phyloP scores from a whole-genome alignment of 176 grass and related monocot genomes.

The Musa beccarii region DNA sequence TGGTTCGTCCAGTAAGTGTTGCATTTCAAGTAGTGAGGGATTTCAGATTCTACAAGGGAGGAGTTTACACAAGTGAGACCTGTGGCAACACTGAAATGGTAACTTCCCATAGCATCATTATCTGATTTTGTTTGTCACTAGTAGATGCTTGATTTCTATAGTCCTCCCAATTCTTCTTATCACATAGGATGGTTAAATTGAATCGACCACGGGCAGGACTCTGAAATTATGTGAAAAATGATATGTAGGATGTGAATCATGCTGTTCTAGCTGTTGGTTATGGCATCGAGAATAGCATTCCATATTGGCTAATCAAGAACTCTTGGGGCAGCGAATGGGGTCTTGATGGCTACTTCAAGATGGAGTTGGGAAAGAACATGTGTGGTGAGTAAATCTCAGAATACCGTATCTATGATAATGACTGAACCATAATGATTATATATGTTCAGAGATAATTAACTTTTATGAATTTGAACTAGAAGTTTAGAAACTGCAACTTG shows the following conservation, averaged over 20 bases:
- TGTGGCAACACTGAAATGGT: constrained; percentile 62
- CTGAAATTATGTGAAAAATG: neutral
- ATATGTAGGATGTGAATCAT: constrained; percentile 82
- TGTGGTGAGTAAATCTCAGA: constrained; percentile 47
- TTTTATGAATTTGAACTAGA: no score
- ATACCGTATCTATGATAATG: neutral
- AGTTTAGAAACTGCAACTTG: no score
- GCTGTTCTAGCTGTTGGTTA: constrained; percentile 94
- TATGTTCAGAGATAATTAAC: neutral
- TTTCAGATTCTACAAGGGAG: constrained; percentile 68
- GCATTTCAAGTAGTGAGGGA: constrained; percentile 52
- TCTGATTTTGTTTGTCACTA: neutral
- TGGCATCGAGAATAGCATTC: constrained; percentile 55
- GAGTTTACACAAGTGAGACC: constrained; percentile 66
- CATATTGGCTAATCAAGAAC: constrained; percentile 96
- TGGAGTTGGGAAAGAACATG: constrained; percentile 99
- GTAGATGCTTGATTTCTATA: neutral
- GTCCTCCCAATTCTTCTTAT: neutral
- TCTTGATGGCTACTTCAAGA: constrained; percentile 82
- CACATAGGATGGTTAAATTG: no score
- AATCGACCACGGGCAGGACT: neutral
- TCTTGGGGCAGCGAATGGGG: constrained; percentile 91
- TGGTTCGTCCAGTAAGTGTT: constrained; percentile 89
- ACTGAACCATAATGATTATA: neutral
- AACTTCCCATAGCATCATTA: constrained; percentile 8